Conservation (phyloP, 139 green algal species). For the Yamagishiella unicocca region DNA sequence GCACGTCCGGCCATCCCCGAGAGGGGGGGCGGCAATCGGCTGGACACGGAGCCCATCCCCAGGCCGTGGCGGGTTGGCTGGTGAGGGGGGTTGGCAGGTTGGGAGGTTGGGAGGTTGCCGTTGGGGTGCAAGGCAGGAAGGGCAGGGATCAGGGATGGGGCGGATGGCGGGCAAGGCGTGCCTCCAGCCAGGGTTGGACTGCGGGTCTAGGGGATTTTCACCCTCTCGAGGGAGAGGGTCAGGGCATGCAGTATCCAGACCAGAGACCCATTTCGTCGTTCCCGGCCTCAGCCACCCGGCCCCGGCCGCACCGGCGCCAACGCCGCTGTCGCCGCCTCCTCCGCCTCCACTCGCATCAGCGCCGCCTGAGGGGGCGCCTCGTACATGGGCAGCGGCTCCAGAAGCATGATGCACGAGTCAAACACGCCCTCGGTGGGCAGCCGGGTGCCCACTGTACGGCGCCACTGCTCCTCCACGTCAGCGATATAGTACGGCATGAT, state of each 20-base stretch:
- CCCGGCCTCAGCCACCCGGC: neutral
- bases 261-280: too few species aligned
- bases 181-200: too few species aligned
- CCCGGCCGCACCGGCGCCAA: neutral
- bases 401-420: neutral
- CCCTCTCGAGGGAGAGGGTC: too few species aligned
- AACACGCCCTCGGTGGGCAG: slow-evolving; percentile 6
- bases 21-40: neutral
- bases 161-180: too few species aligned
- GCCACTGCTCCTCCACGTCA: slow-evolving; percentile 46
- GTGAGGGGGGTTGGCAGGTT: neutral
- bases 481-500: slow-evolving; percentile 28
- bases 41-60: neutral
- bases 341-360: slow-evolving; percentile 15
- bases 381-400: slow-evolving; percentile 24
- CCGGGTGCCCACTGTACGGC: slow-evolving; percentile 10
- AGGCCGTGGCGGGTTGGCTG: slow-evolving; percentile 7
- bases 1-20: neutral
- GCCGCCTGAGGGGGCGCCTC: slow-evolving; percentile 26
- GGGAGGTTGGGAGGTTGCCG: neutral
- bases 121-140: neutral
- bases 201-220: too few species aligned
- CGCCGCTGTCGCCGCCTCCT: neutral
- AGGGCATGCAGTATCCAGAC: too few species aligned
- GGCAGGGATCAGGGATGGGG: neutral